Evolutionary conservation across 2,329 filamentous ascomycete species (phyloP).

Genomic region (Claviceps maximensis): DNA sequence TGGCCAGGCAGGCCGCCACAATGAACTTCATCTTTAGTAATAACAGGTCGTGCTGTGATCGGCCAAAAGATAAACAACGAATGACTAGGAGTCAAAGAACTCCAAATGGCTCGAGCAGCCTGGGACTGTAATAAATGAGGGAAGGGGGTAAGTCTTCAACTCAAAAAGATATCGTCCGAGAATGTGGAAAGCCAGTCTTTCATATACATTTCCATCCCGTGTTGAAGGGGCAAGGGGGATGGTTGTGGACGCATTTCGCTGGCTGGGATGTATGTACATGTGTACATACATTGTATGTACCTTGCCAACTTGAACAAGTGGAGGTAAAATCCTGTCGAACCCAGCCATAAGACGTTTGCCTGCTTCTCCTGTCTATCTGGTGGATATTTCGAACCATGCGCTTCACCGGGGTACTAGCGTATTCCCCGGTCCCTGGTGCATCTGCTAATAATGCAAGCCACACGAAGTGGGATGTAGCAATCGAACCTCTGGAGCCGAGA

Average conservation of each 20-base stretch:
- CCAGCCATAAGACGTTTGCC: background rate
- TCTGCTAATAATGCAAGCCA: background rate
- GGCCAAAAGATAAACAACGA: background rate
- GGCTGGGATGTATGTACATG: background rate
- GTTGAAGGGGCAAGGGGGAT: background rate
- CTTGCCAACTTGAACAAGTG: background rate
- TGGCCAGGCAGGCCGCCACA: constrained; percentile 2
- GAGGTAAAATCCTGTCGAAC: background rate
- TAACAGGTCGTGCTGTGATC: background rate
- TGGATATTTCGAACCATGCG: background rate
- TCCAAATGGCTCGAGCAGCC: background rate
- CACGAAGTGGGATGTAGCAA: background rate
- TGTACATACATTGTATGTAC: background rate
- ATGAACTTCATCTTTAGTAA: constrained; percentile 3
- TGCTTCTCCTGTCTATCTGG: background rate
- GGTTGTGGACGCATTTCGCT: background rate
- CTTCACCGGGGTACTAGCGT: background rate
- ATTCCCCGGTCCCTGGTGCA: background rate
- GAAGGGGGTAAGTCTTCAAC: background rate
- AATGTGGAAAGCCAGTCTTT: background rate
- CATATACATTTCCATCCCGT: background rate
- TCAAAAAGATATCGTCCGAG: background rate
- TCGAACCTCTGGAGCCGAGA: background rate
- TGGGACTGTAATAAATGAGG: background rate
- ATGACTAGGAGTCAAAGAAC: constrained; percentile 3